Evolutionary conservation across 805 yeast genomes (phyloP), one percentile per base, ranked within the genome.

Genomic region (Teunomyces cretensis): DNA sequence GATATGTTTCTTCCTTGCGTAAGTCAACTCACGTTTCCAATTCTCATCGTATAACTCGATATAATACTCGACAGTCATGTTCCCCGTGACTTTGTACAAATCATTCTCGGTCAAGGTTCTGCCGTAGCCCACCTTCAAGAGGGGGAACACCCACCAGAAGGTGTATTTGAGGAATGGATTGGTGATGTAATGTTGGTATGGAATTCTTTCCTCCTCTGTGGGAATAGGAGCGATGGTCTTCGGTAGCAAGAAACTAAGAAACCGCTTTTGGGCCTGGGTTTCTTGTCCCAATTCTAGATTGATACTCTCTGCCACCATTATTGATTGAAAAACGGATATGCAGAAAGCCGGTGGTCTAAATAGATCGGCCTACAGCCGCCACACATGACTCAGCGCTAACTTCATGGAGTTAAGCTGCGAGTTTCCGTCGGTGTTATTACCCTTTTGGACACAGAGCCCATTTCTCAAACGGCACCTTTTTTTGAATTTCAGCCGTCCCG

Each of bases 161-260:
- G 28, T 26, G 28, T 26, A 26, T 11, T 26, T 26, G 28, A 26
- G 28, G 28, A 81, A 6, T 19, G 61, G 35, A 42, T 74, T 74
- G 13, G 74, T 67, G 12, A 56, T 52, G 26, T 54, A 46, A 42
- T 60, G 65, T 0, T 85, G 86, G 55, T 68, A 80, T 4, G 52
- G 55, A 9, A 45, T 57, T 45, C 86, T 60, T 48, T 80, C 83
- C 1, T 75, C 76, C 14, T 72, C 75, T 1, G 65, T 48, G 0
- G 86, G 84, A 0, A 81, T 54, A 2, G 61, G 51, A 1, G 86
- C 86, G 2, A 78, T 75, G 14, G 58, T 56, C 44, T 69, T 70
- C 30, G 64, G 55, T 19, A 69, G 54, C 16, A 70, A 39, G 32
- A 62, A 64, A 41, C 71, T 57, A 15, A 71, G 53, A 22, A 67